Conservation (phyloP, 352 stramenopile species). For the Phytophthora citricola region DNA sequence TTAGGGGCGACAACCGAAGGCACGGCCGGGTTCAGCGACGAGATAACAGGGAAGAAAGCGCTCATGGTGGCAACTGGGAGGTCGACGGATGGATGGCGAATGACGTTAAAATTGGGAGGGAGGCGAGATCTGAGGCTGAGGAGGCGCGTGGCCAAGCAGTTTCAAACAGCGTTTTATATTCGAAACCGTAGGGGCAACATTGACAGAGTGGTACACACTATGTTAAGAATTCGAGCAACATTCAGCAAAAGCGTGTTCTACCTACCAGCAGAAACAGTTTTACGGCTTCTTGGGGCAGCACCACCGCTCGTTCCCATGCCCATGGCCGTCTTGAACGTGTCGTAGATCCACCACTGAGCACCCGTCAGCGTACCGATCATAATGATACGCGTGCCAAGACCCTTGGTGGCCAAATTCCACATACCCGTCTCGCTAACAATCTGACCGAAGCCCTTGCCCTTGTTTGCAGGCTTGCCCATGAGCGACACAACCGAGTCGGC, state of each 20-base stretch:
- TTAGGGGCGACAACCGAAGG: conserved; percentile 46
- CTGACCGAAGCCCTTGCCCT: conserved; percentile 87
- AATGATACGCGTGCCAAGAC: conserved; percentile 93
- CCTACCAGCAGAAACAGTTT: background rate
- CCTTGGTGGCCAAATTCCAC: conserved; percentile 83
- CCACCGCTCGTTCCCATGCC: conserved; percentile 92
- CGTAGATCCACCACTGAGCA: conserved; percentile 97
- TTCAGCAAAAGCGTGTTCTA: background rate
- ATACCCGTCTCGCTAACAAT: conserved; percentile 84
- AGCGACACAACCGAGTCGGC: conserved; percentile 99
- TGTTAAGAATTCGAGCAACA: conserved; percentile 1
- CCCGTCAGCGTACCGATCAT: conserved; percentile 96
- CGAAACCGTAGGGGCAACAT: conserved; percentile 18
- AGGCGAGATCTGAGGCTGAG: conserved; percentile 28
- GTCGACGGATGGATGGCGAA: conserved; percentile 74
- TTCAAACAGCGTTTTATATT: conserved; percentile 40
- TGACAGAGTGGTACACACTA: no score
- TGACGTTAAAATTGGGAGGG: conserved; percentile 39
- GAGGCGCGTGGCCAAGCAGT: conserved; percentile 21
- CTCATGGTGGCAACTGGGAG: conserved; percentile 55
- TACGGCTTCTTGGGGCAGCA: conserved; percentile 72
- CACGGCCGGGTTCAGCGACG: conserved; percentile 65
- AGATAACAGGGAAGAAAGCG: conserved; percentile 83
- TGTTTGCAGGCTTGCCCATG: conserved; percentile 92
- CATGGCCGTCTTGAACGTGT: conserved; percentile 93